Evolutionary conservation across 2,329 filamentous ascomycete genomes (phyloP).

Genomic region (Cercospora brassicicola): DNA sequence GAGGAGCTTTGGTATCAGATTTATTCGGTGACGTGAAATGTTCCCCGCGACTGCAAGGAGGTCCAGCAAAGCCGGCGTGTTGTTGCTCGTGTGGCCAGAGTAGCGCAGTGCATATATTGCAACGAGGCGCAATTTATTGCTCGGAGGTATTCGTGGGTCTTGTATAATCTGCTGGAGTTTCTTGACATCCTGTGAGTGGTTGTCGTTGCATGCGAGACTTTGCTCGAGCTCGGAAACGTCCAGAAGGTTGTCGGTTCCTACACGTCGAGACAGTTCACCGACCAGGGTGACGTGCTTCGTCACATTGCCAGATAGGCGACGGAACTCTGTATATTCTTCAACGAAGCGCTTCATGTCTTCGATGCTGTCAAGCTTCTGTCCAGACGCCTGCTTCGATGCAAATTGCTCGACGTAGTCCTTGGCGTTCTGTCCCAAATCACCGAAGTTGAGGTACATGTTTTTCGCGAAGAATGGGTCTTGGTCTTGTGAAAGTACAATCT

Average conservation of each 20-base stretch:
- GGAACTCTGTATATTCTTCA: constrained; percentile 97
- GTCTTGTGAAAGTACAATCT: constrained; percentile 93
- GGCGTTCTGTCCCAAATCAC: constrained; percentile 90
- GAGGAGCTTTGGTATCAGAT: constrained; percentile 77
- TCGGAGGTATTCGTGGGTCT: constrained; percentile 70
- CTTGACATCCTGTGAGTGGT: constrained; percentile 88
- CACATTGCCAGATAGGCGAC: constrained; percentile 94
- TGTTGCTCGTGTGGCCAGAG: constrained; percentile 79
- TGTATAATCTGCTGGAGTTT: constrained; percentile 84
- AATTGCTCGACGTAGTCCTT: constrained; percentile 99
- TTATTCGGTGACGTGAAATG: constrained; percentile 71
- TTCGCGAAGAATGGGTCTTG: constrained; percentile 99
- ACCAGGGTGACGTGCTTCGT: constrained; percentile 98
- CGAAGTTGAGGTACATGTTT: constrained; percentile 98
- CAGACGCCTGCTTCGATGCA: constrained; percentile 95
- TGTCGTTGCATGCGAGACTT: constrained; percentile 94
- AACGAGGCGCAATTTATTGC: constrained; percentile 85
- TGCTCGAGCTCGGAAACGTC: constrained; percentile 97
- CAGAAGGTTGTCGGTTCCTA: constrained; percentile 81
- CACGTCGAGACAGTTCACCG: constrained; percentile 84
- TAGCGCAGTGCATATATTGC: constrained; percentile 95
- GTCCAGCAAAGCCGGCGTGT: constrained; percentile 81
- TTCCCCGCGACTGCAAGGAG: constrained; percentile 81
- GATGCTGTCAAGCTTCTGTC: constrained; percentile 93
- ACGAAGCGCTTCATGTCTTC: constrained; percentile 99